Evolutionary conservation across 2,329 filamentous ascomycete genomes (phyloP), one percentile per base, ranked within the genome.

Genomic region (Fusarium domesticum): DNA sequence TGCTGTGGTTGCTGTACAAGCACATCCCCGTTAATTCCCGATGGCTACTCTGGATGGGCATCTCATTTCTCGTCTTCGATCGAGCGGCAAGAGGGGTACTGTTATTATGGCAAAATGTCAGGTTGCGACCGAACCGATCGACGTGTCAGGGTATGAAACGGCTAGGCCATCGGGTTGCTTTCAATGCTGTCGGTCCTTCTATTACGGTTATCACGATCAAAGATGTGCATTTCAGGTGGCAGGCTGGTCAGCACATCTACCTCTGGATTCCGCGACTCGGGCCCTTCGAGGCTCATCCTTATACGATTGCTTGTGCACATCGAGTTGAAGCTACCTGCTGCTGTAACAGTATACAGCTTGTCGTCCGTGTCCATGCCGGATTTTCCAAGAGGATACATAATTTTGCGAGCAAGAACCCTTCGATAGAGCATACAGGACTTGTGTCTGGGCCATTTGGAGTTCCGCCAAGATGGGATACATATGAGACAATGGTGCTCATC

Each of bases 1-100:
- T 88, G 56, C 66, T 87, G 30, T 84, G 78, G 67, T 70, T 85
- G 32, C 64, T 87, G 8, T 80, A 83, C 55, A 66, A 75, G 30
- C 84, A 89, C 60, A 74, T 85, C 4, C 84, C 84, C 1, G 57
- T 59, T 6, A 75, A 77, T 37, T 77, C 83, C 6, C 71, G 68
- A 19, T 80, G 80, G 58, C 81, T 84, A 42, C 66, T 88, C 30
- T 87, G 83, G 83, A 78, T 85, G 52, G 74, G 81, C 11, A 69
- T 87, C 15, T 79, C 75, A 2, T 73, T 84, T 2, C 71, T 85
- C 32, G 78, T 72, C 39, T 78, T 84, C 47, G 84, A 88, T 54
- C 75, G 83, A 4, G 65, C 73, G n/a, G 74, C 75, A 42, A 73
- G 81, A 39, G 62, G 72, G 53, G 55, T 64, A 2, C 50, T 77